Base-by-base conservation (phyloP, 768 basidiomycete genomes). In the Porpolomopsis calyptriformis region DNA sequence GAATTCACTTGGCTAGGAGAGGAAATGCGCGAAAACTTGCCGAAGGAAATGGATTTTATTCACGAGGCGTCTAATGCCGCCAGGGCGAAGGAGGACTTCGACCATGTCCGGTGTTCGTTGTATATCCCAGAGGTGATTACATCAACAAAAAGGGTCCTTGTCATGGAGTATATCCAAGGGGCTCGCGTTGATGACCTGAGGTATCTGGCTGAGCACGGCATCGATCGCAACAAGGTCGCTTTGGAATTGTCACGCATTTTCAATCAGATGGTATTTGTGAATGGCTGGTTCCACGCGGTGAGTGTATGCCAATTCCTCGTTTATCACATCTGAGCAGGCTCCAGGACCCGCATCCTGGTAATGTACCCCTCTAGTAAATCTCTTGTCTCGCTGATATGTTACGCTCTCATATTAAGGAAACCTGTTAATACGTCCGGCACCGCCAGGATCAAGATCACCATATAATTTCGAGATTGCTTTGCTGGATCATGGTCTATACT, bases 381-480 rank as follows among this genome's bases (percentile, higher is more conserved):
- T 35, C 27, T 9, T 24, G 9, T 12, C 14, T 42, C 16, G 23
- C 33, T 16, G 14, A 23, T 37, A 42, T 41, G 31, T 43, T 3
- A 46, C 47, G 24, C 41, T 42, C 58, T 11, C 22, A 41, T 40
- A 42, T 33, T 37, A 55, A 76, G 93, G 93, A 4, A 98, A 98
- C 61, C 69, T 99, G 20, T 70, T 98, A 23, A 96, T 99, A 38
- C 79, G 96, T 46, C 80, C 85, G 1, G 76, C 83, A 4, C 72
- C 74, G 5, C 52, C 57, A 12, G 52, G 50, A 2, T 85, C 88
- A 1, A 73, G 68, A 47, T 90, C 88, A 7, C 87, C 89, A 0
- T 87, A 87, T 65, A 97, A 97, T 59, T 98, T 98, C 55, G 96
- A 99, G 58, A 85, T 97, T 42, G 92, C 89, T 20, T 72, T 98